Conservation (phyloP, 306 rosid genomes). For the Pueraria montana region DNA sequence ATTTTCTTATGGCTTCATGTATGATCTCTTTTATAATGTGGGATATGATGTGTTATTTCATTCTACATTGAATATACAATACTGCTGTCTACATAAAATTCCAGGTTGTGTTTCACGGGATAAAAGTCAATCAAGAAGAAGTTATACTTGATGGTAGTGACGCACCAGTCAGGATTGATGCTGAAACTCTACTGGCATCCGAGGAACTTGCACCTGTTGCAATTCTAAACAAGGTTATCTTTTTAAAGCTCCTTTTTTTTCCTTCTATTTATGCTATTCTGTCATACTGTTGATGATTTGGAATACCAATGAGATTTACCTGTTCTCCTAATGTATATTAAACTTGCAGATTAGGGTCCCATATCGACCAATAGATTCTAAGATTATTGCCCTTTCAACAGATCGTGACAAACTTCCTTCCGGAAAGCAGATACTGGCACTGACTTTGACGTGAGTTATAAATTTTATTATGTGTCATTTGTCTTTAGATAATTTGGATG, state of each 20-base stretch:
- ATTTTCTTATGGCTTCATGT: conserved; percentile 32
- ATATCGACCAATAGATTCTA: conserved; percentile 85
- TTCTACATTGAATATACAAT: conserved; percentile 40
- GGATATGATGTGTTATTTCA: conserved; percentile 29
- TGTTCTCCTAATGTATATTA: conserved; percentile 30
- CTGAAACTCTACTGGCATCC: conserved; percentile 79
- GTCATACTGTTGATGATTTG: conserved; percentile 35
- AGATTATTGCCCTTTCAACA: conserved; percentile 78
- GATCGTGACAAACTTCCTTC: conserved; percentile 92
- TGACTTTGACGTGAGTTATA: conserved; percentile 81
- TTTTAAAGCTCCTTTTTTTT: conserved; percentile 11
- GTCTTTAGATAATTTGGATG: conserved; percentile 30
- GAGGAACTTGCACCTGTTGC: conserved; percentile 94
- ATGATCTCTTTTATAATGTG: neutral
- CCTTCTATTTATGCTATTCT: conserved; percentile 34
- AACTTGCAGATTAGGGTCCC: conserved; percentile 81
- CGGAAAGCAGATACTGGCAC: conserved; percentile 87
- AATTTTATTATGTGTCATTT: conserved; percentile 44
- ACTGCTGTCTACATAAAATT: conserved; percentile 45
- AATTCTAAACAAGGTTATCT: conserved; percentile 81
- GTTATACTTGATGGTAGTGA: conserved; percentile 95
- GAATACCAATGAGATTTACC: conserved; percentile 25
- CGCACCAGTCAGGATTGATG: conserved; percentile 86
- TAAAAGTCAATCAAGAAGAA: conserved; percentile 73
- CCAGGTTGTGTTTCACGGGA: conserved; percentile 88